These are phyloP conservation scores for Knufia petricola DNA, from an alignment of 2,329 filamentous ascomycete species.

Conservation along the genomic window DNA sequence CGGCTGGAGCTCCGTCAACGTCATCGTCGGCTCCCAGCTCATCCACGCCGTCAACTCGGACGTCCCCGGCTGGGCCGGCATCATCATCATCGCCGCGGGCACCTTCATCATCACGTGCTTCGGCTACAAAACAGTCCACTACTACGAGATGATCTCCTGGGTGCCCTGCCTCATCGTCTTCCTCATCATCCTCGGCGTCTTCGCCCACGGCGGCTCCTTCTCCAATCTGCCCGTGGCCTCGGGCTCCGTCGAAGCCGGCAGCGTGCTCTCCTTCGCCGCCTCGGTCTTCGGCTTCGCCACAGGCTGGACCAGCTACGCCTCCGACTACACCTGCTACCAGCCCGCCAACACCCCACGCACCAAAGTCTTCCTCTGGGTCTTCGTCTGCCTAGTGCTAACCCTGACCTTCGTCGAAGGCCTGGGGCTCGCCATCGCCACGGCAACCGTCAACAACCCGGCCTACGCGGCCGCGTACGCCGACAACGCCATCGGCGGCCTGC, in stretches of 20 bases:
- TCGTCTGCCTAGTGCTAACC: conserved; percentile 58
- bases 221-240: conserved; percentile 49
- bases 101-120: conserved; percentile 64
- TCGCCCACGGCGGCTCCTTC: conserved; percentile 59
- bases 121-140: conserved; percentile 66
- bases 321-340: conserved; percentile 75
- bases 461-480: conserved; percentile 47
- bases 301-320: conserved; percentile 64
- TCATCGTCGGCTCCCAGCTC: conserved; percentile 69
- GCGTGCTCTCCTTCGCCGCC: conserved; percentile 55
- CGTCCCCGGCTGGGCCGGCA: conserved; percentile 60
- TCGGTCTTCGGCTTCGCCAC: conserved; percentile 60
- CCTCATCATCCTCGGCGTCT: conserved; percentile 58
- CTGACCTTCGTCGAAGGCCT: conserved; percentile 66
- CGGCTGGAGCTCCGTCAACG: conserved; percentile 69
- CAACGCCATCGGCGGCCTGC: conserved; percentile 56
- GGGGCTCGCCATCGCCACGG: conserved; percentile 60
- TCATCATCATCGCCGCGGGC: conserved; percentile 60
- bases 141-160: conserved; percentile 68
- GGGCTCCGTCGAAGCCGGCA: conserved; percentile 51
- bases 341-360: conserved; percentile 49
- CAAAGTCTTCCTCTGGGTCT: conserved; percentile 61
- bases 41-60: conserved; percentile 61
- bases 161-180: conserved; percentile 65
- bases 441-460: conserved; percentile 46